Evolutionary conservation across 2,329 filamentous ascomycete genomes (phyloP).

Genomic region (Fusarium sp.): DNA sequence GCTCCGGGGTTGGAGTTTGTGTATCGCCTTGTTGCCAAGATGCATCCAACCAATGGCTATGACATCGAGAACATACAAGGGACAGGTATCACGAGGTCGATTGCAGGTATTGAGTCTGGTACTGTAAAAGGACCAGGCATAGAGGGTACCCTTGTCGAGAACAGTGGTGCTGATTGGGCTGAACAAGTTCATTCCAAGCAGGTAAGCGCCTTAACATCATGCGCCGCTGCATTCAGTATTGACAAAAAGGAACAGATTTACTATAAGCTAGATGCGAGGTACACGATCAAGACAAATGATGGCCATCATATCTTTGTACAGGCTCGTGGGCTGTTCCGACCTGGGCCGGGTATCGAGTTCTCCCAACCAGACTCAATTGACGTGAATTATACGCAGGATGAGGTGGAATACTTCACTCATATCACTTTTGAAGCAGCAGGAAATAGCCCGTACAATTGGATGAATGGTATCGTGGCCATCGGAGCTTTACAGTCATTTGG

Average conservation of each 20-base stretch:
- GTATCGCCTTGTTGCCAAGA: background rate
- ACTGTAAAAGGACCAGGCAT: background rate
- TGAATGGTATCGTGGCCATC: slow-evolving; percentile 30
- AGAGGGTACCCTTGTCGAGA: background rate
- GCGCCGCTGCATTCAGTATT: background rate
- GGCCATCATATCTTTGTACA: background rate
- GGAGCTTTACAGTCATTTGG: slow-evolving; percentile 7
- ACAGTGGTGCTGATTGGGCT: background rate
- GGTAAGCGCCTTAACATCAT: background rate
- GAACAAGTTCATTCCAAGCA: background rate
- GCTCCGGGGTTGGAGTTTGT: background rate
- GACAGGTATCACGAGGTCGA: background rate
- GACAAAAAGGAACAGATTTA: background rate
- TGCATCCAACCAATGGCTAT: background rate
- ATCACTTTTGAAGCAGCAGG: slow-evolving; percentile 29
- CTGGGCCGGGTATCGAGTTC: background rate
- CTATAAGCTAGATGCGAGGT: background rate
- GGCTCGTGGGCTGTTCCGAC: background rate
- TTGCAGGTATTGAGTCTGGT: background rate
- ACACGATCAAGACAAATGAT: background rate
- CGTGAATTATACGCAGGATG: slow-evolving; percentile 14
- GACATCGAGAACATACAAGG: background rate
- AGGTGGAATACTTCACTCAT: slow-evolving; percentile 33
- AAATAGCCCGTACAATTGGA: slow-evolving; percentile 19
- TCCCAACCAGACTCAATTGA: background rate